These are phyloP conservation scores for Kwoniella botswanensis DNA, from an alignment of 768 basidiomycete genomes.

Conservation along the genomic window DNA sequence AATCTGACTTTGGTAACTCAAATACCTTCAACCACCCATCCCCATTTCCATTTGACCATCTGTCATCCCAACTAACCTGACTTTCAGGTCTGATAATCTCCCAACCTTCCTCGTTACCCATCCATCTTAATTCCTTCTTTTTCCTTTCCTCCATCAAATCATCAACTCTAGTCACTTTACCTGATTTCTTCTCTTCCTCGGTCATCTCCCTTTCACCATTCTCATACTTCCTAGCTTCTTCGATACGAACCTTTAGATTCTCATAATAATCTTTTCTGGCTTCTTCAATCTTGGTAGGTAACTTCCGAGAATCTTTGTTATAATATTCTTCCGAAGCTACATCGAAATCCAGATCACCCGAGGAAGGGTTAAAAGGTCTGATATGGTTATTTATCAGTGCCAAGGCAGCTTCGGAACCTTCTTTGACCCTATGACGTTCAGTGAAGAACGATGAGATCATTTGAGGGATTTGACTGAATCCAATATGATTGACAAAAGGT, in stretches of 20 bases:
- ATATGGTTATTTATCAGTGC: conserved; percentile 69
- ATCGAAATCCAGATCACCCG: conserved; percentile 77
- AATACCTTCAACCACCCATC: conserved; percentile 46
- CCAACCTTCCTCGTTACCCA: conserved; percentile 78
- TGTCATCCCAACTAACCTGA: conserved; percentile 75
- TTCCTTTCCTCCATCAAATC: conserved; percentile 85
- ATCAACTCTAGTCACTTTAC: conserved; percentile 84
- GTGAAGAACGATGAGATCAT: conserved; percentile 96
- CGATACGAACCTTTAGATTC: conserved; percentile 69
- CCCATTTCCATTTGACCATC: conserved; percentile 6
- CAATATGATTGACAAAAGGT: conserved; percentile 65
- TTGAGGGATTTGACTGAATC: conserved; percentile 76
- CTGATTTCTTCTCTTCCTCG: conserved; percentile 68
- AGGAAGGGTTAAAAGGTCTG: conserved; percentile 63
- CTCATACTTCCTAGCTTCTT: conserved; percentile 74
- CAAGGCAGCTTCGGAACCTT: conserved; percentile 82
- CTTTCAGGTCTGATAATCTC: conserved; percentile 70
- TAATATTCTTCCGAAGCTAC: conserved; percentile 70
- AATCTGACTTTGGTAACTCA: conserved; percentile 21
- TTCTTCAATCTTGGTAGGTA: conserved; percentile 65
- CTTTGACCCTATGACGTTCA: conserved; percentile 75
- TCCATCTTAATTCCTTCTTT: conserved; percentile 88
- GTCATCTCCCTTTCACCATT: conserved; percentile 80
- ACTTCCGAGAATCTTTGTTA: conserved; percentile 59
- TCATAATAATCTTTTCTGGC: conserved; percentile 78